These are phyloP conservation scores for Penicillium maclennaniae DNA, from an alignment of 495 filamentous ascomycete species.

Conservation along the genomic window DNA sequence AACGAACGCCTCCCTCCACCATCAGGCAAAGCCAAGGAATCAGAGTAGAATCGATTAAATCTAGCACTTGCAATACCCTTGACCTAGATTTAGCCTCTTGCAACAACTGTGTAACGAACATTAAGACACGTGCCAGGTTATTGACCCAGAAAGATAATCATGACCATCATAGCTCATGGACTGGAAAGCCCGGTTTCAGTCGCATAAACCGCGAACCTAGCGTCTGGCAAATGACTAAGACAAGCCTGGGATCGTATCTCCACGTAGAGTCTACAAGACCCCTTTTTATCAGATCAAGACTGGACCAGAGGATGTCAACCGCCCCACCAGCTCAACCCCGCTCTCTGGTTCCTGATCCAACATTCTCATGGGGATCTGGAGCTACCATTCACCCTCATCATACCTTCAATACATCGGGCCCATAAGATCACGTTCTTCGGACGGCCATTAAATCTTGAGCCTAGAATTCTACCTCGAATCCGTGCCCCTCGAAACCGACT, in stretches of 20 bases:
- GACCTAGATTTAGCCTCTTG: background rate
- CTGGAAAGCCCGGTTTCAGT: background rate
- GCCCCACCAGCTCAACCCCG: background rate
- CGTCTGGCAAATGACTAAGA: background rate
- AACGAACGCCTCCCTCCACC: background rate
- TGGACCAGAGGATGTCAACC: background rate
- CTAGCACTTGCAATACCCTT: background rate
- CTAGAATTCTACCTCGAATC: background rate
- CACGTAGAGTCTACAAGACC: background rate
- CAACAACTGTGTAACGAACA: background rate
- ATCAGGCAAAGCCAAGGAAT: background rate
- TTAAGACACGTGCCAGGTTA: background rate
- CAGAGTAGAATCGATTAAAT: background rate
- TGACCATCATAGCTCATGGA: background rate
- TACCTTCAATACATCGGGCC: background rate
- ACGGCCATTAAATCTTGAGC: background rate
- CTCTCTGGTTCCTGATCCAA: background rate
- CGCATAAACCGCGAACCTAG: background rate
- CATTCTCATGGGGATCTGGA: background rate
- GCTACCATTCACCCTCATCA: background rate
- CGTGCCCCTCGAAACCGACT: background rate
- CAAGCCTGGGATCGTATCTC: background rate
- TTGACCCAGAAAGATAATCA: background rate
- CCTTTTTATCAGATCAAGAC: background rate
- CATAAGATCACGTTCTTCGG: too few relatives aligned